Evolutionary conservation across 768 basidiomycete genomes (phyloP).

Genomic region (Gymnopilus dilepis): DNA sequence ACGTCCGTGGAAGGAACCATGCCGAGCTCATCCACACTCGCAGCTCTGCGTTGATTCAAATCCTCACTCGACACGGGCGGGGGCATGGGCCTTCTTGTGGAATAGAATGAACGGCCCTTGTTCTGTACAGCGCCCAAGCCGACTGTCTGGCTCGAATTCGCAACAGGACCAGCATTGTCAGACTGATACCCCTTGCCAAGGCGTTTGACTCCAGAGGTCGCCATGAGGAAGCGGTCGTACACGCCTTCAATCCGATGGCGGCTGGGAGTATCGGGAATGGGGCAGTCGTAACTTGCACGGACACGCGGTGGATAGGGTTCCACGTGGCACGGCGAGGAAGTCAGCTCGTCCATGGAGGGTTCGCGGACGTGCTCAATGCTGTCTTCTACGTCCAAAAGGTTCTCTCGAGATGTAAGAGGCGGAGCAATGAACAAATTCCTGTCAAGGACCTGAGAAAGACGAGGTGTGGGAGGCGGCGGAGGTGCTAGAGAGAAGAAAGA

Average conservation of each 20-base stretch:
- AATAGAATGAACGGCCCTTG: constrained; percentile 50
- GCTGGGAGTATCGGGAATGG: constrained; percentile 58
- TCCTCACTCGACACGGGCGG: constrained; percentile 72
- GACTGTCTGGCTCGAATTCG: constrained; percentile 35
- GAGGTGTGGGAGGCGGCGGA: constrained; percentile 49
- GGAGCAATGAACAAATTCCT: constrained; percentile 70
- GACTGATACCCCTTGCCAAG: constrained; percentile 85
- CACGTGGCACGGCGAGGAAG: constrained; percentile 64
- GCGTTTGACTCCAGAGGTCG: constrained; percentile 80
- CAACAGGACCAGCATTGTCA: constrained; percentile 51
- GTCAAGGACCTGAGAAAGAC: constrained; percentile 72
- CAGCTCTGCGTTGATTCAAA: constrained; percentile 37
- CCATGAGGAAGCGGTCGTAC: constrained; percentile 85
- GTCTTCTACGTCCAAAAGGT: constrained; percentile 36
- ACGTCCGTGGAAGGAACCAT: constrained; percentile 45
- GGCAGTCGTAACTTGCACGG: constrained; percentile 37
- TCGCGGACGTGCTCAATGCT: constrained; percentile 34
- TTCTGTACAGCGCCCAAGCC: constrained; percentile 33
- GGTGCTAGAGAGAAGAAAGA: constrained; percentile 31
- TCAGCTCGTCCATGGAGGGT: constrained; percentile 57
- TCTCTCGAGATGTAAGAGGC: constrained; percentile 46
- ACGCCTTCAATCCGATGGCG: constrained; percentile 71
- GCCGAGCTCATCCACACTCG: constrained; percentile 72
- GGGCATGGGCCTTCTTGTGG: constrained; percentile 62
- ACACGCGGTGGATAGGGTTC: constrained; percentile 66